Conservation (phyloP, 148 eudicot species). For the Nepenthes gracilis region DNA sequence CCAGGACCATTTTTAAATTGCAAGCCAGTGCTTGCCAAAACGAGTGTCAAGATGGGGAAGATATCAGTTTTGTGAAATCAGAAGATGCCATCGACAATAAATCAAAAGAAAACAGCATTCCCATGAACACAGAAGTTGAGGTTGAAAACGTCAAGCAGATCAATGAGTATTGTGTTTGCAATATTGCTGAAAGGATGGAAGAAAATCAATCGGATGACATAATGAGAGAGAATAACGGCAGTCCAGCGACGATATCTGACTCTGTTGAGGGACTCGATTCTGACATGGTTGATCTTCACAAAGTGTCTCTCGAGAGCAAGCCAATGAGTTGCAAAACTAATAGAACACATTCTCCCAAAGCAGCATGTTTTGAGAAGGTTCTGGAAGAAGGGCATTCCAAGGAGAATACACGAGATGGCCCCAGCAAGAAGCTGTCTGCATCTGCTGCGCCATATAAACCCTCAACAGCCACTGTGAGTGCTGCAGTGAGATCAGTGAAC, state of each 20-base stretch:
- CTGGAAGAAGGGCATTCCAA: conserved; percentile 3
- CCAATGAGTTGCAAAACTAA: conserved; percentile 13
- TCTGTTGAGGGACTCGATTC: conserved; percentile 23
- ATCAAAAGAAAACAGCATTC: conserved; percentile 15
- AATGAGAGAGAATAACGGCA: conserved; percentile 10
- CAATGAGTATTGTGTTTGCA: conserved; percentile 15
- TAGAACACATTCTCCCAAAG: conserved; percentile 4
- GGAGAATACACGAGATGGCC: conserved; percentile 32
- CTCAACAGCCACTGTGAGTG: conserved; percentile 53
- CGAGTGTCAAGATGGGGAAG: conserved; percentile 22
- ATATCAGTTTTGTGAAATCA: conserved; percentile 16
- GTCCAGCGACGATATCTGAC: conserved; percentile 15
- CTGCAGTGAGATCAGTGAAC: conserved; percentile 48
- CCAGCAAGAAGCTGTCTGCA: conserved; percentile 85
- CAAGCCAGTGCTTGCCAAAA: conserved; percentile 37
- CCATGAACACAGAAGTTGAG: conserved; percentile 13
- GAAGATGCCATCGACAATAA: conserved; percentile 8
- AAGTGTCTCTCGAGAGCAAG: conserved; percentile 29
- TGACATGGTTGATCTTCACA: conserved; percentile 34
- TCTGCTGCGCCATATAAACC: conserved; percentile 23
- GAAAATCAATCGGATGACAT: conserved; percentile 24
- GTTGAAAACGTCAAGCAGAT: conserved; percentile 23
- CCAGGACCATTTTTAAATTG: conserved; percentile 71
- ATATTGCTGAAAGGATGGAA: conserved; percentile 22
- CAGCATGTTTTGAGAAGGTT: conserved; percentile 17